Evolutionary conservation across 2,329 filamentous ascomycete genomes (phyloP).

Genomic region (Thermomyces lanuginosus): DNA sequence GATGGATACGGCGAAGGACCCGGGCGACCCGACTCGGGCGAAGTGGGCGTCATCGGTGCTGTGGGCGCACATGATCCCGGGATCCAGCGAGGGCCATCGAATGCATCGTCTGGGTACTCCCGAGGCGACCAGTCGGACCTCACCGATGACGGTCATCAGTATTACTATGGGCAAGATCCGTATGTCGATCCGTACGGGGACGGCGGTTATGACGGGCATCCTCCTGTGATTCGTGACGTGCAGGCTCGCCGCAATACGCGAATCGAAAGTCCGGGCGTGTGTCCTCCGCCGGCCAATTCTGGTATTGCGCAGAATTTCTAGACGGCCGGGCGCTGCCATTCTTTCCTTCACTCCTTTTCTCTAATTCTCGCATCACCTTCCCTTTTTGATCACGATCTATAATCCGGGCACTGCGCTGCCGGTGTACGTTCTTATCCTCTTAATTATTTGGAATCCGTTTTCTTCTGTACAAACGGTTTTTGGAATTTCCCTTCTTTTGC

Average conservation of each 20-base stretch:
- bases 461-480: not conserved
- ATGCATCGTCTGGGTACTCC: constrained; percentile 92
- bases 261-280: constrained; percentile 80
- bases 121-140: constrained; percentile 56
- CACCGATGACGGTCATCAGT: constrained; percentile 39
- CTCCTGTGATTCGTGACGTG: constrained; percentile 85
- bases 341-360: constrained; percentile 1
- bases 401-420: constrained; percentile 1
- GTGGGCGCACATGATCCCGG: constrained; percentile 49
- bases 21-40: constrained; percentile 41
- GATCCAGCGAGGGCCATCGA: constrained; percentile 78
- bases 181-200: constrained; percentile 43
- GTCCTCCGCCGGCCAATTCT: constrained; percentile 74
- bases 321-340: not conserved
- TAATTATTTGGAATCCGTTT: constrained; percentile 1
- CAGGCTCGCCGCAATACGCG: constrained; percentile 81
- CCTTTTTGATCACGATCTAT: constrained; percentile 2
- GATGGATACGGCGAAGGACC: constrained; percentile 47
- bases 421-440: not conserved
- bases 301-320: constrained; percentile 97
- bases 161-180: constrained; percentile 28
- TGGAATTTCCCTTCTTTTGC: constrained; percentile 4
- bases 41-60: constrained; percentile 65
- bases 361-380: not conserved
- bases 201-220: constrained; percentile 36